Conservation (phyloP, 129 eudicot species). For the Chrysanthemum seticuspe region DNA sequence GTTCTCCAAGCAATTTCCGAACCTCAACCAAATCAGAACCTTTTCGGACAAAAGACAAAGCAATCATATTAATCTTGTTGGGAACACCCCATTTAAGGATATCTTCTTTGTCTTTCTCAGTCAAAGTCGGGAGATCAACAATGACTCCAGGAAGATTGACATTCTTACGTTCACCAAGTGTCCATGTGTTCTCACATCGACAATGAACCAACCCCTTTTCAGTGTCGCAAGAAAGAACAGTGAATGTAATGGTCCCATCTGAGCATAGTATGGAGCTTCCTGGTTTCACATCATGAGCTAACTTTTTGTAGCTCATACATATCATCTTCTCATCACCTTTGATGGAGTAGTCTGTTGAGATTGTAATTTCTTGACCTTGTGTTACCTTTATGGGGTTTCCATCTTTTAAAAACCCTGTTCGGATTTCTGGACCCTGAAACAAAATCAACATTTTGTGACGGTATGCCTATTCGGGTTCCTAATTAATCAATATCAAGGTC, state of each 20-base stretch:
- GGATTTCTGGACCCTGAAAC: conserved; percentile 43
- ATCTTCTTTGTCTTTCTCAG: conserved; percentile 42
- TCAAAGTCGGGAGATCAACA: conserved; percentile 46
- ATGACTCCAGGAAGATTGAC: conserved; percentile 46
- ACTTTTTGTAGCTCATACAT: conserved; percentile 41
- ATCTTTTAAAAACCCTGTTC: conserved; percentile 45
- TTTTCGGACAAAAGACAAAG: conserved; percentile 44
- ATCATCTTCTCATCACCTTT: conserved; percentile 43
- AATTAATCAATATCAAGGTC: too few species aligned
- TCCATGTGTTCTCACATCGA: conserved; percentile 41
- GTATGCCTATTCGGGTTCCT: too few species aligned
- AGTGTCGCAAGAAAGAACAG: conserved; percentile 38
- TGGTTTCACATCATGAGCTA: conserved; percentile 40
- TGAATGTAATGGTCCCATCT: conserved; percentile 40
- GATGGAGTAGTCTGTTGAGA: conserved; percentile 37
- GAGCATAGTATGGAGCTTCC: conserved; percentile 35
- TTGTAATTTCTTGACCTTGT: conserved; percentile 42
- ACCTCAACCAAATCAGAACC: conserved; percentile 43
- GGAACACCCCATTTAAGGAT: conserved; percentile 41
- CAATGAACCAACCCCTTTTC: conserved; percentile 39
- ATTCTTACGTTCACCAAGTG: conserved; percentile 46
- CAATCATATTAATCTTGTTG: conserved; percentile 37
- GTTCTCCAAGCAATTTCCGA: conserved; percentile 42
- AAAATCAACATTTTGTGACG: conserved; percentile 8
- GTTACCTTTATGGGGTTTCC: conserved; percentile 35